Evolutionary conservation across 371 early-diverging fungal genomes (phyloP).

Genomic region (Mortierella sp.): DNA sequence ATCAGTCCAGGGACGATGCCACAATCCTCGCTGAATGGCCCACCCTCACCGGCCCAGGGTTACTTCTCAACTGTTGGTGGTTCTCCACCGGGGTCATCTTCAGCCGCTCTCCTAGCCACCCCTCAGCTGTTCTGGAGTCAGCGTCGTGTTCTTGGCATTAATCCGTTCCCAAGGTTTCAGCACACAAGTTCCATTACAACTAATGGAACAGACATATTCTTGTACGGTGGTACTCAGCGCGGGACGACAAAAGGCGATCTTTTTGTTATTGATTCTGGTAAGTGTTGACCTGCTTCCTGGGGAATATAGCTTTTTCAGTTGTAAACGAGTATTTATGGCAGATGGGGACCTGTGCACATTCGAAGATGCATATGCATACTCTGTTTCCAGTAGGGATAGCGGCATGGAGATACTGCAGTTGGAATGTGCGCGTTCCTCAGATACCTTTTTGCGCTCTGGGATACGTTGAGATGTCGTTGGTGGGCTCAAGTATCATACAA

Average conservation of each 20-base stretch:
- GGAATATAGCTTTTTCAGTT: not conserved
- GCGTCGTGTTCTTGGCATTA: conserved; percentile 52
- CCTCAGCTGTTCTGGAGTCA: conserved; percentile 52
- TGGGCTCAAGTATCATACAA: no score
- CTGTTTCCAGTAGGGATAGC: no score
- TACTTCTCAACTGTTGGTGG: conserved; percentile 1
- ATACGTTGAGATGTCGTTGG: no score
- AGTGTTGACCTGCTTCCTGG: not conserved
- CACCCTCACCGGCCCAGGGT: conserved; percentile 25
- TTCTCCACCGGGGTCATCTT: conserved; percentile 1
- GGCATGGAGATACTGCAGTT: not conserved
- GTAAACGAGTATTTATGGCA: no score
- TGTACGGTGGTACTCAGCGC: conserved; percentile 69
- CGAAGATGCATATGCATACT: not conserved
- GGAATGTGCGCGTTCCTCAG: no score
- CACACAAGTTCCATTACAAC: conserved; percentile 65
- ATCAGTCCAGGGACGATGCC: not conserved
- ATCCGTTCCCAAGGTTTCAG: conserved; percentile 66
- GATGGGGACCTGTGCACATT: no score
- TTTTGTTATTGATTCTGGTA: conserved; percentile 73
- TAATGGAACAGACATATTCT: conserved; percentile 61
- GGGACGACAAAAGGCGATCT: conserved; percentile 65
- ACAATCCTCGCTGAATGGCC: conserved; percentile 3
- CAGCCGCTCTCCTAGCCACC: conserved; percentile 11
- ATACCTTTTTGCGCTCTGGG: no score